These are phyloP conservation scores for Bipolaris victoriae DNA, from an alignment of 2,329 filamentous ascomycete species.

Conservation along the genomic window DNA sequence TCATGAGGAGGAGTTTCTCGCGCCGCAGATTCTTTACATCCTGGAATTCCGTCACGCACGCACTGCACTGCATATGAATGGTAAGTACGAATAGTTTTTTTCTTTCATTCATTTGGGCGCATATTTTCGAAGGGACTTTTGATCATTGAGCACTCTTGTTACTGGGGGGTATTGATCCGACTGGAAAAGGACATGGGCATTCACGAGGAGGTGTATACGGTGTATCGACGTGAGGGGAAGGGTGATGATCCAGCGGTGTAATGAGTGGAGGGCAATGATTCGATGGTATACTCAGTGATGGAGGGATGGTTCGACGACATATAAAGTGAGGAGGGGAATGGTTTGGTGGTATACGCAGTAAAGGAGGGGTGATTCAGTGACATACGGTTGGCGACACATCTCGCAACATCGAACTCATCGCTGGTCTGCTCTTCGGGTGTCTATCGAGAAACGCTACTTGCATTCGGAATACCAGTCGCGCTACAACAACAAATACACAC, in stretches of 20 bases:
- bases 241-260: neutral
- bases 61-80: neutral
- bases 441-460: neutral
- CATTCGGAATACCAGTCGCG: neutral
- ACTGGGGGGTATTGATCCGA: neutral
- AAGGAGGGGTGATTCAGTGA: too few relatives aligned
- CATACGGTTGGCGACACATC: neutral
- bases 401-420: neutral
- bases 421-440: too few relatives aligned
- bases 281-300: too few relatives aligned
- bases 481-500: neutral
- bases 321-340: too few relatives aligned
- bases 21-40: neutral
- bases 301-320: too few relatives aligned
- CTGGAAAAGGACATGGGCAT: neutral
- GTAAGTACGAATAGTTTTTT: neutral
- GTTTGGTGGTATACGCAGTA: too few relatives aligned
- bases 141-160: neutral
- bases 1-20: neutral
- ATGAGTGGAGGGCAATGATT: too few relatives aligned
- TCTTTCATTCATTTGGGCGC: neutral
- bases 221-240: constrained; percentile 2
- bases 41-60: neutral
- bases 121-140: neutral
- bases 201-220: neutral